Percentiles rank a stretch among this genome's conserved stretches.
phyloP scores from a whole-genome alignment of 2,329 filamentous ascomycete species.

The Claviceps paspali region DNA sequence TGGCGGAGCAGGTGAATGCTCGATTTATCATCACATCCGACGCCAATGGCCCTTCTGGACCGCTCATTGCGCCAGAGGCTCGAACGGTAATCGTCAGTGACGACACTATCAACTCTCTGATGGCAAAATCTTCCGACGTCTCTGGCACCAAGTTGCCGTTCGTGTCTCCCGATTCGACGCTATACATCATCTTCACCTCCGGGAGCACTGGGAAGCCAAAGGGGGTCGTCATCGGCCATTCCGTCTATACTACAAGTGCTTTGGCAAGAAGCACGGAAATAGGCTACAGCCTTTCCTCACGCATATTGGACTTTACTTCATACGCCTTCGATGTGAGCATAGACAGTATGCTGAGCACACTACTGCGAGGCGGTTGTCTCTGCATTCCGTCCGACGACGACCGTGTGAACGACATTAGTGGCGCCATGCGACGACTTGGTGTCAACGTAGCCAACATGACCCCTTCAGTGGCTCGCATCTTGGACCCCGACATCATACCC shows the following conservation, averaged over 20 bases:
- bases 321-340: conserved; percentile 7
- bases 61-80: neutral
- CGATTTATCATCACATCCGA: neutral
- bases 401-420: conserved; percentile 29
- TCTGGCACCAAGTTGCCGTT: neutral
- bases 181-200: neutral
- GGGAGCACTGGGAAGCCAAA: conserved; percentile 11
- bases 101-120: neutral
- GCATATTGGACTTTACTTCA: conserved; percentile 7
- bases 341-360: conserved; percentile 4
- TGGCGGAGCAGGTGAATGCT: conserved; percentile 1
- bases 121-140: neutral
- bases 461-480: conserved; percentile 12
- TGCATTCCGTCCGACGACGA: conserved; percentile 17
- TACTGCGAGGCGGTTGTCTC: conserved; percentile 5
- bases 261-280: conserved; percentile 2
- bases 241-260: neutral
- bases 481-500: neutral
- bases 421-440: conserved; percentile 22
- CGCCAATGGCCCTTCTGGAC: neutral
- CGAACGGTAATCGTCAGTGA: neutral
- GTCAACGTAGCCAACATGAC: conserved; percentile 31
- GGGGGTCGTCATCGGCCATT: conserved; percentile 11
- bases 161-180: conserved; percentile 1
- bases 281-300: neutral